Base-by-base conservation (phyloP, 179 eudicot species). In the Beta macrorhiza region DNA sequence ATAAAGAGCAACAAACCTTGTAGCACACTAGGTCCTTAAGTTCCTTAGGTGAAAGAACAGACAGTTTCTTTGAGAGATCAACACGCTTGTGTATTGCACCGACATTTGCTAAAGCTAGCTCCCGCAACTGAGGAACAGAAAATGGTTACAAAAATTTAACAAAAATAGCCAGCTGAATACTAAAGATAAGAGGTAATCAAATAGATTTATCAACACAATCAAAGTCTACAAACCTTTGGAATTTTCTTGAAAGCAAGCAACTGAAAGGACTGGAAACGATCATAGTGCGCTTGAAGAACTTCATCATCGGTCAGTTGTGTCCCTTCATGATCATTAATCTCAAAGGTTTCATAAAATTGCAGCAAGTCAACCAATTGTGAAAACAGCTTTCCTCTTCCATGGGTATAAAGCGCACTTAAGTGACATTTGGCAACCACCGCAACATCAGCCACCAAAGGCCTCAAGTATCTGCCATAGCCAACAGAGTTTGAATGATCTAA, bases 381-480 rank as follows among this genome's bases (percentile, higher is more conserved):
- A 86, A 95, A 95, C 16, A 95, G 89, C 69, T 92, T 95, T 76
- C 99, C 99, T 79, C 88, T 91, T 68, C 85, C 96, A 91, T 95
- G 99, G 72, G 87, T 89, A 88, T 93, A 95, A 10, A 95, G 92
- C 72, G 87, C 87, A 85, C 98, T 95, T 72, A 95, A 89, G 88
- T 95, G 99, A 89, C 98, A 93, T 86, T 95, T 95, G 67, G 99
- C 91, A 84, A 95, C 92, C 75, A 95, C 99, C 55, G 99, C 98
- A 76, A 92, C 91, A 93, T 95, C 99, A 86, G 94, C 96, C 81
- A 95, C 95, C 82, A 95, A 92, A 62, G 99, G 98, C 78, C 89
- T 91, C 83, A 93, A 84, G 68, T 90, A 92, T 85, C 99, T 95
- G 90, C 67, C 69, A 75, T 58, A 85, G 82, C 65, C 78, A 80